A percentile compares a stretch with the other conserved stretches of the same genome.
phyloP scores from a whole-genome alignment of 2,329 filamentous ascomycete genomes.

The Knoxdaviesia proteae region DNA sequence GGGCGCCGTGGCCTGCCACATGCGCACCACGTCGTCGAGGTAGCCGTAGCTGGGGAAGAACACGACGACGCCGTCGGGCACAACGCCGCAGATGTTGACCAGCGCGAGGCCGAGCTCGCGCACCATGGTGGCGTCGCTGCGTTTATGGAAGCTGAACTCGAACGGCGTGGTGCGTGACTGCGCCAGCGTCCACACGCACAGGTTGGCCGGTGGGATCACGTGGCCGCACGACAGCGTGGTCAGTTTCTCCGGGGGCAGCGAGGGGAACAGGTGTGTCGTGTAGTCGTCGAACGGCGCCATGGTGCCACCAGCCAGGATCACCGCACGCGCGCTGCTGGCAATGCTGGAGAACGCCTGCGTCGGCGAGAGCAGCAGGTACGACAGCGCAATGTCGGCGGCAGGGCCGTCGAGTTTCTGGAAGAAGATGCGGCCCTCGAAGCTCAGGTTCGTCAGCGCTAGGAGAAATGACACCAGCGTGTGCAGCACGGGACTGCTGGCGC shows the following conservation, averaged over 20 bases:
- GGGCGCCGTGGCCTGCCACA: slow-evolving; percentile 30
- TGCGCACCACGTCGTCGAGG: slow-evolving; percentile 48
- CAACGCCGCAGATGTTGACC: slow-evolving; percentile 45
- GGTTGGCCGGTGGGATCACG: slow-evolving; percentile 66
- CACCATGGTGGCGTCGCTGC: slow-evolving; percentile 49
- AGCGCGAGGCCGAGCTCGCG: slow-evolving; percentile 54
- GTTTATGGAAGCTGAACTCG: slow-evolving; percentile 72
- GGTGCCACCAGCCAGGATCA: slow-evolving; percentile 83
- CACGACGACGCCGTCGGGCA: slow-evolving; percentile 77
- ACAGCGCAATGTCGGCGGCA: slow-evolving; percentile 36
- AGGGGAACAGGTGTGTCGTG: slow-evolving; percentile 64
- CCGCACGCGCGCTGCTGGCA: slow-evolving; percentile 62
- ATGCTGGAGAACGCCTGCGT: slow-evolving; percentile 81
- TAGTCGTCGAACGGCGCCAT: slow-evolving; percentile 97
- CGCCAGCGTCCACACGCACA: slow-evolving; percentile 56
- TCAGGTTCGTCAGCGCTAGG: slow-evolving; percentile 67
- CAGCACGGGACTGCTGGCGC: slow-evolving; percentile 24
- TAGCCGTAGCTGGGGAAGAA: slow-evolving; percentile 96
- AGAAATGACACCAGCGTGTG: slow-evolving; percentile 44
- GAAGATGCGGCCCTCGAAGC: slow-evolving; percentile 46
- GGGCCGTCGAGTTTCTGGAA: slow-evolving; percentile 25
- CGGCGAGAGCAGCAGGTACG: slow-evolving; percentile 77
- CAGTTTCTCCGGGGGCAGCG: slow-evolving; percentile 40
- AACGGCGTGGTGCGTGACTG: slow-evolving; percentile 22
- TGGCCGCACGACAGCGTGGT: slow-evolving; percentile 82